A percentile compares a stretch with the other conserved stretches of the same genome.
Evolutionary conservation across 768 basidiomycete genomes (phyloP).

Genomic region (Roridomyces roridus): DNA sequence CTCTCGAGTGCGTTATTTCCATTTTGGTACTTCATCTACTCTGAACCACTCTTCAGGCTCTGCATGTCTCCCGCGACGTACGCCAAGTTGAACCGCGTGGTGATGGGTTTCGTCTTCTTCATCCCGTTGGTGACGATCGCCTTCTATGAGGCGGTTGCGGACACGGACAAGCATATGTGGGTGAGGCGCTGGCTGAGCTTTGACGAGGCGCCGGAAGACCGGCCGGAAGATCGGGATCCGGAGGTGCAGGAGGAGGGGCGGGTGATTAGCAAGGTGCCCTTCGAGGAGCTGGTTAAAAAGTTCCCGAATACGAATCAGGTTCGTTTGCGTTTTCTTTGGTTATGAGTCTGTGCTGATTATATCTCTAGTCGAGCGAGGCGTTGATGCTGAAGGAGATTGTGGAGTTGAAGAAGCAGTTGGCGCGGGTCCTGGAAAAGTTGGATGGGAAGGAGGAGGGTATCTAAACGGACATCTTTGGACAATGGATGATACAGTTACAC

Average conservation of each 20-base stretch:
- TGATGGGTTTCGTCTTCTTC: constrained; percentile 86
- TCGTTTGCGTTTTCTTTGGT: constrained; percentile 30
- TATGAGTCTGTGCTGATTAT: constrained; percentile 1
- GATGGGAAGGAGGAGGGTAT: constrained; percentile 23
- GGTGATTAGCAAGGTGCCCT: constrained; percentile 73
- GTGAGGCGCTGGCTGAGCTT: constrained; percentile 70
- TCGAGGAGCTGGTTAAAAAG: constrained; percentile 68
- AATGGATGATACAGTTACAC: no score
- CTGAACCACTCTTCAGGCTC: constrained; percentile 40
- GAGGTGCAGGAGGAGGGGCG: constrained; percentile 59
- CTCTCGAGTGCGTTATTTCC: constrained; percentile 77
- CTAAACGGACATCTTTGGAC: no score
- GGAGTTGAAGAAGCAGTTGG: constrained; percentile 56
- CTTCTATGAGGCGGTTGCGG: constrained; percentile 69
- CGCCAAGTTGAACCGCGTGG: constrained; percentile 74
- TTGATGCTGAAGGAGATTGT: constrained; percentile 69
- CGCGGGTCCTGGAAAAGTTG: constrained; percentile 43
- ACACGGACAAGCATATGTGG: constrained; percentile 61
- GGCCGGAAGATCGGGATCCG: constrained; percentile 63
- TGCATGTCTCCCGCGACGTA: constrained; percentile 52
- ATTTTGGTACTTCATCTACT: not conserved
- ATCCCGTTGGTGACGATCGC: constrained; percentile 78
- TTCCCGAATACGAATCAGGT: constrained; percentile 81
- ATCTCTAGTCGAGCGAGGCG: constrained; percentile 69
- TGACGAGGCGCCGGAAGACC: constrained; percentile 65